phyloP scores from a whole-genome alignment of 345 rosid species.

The Reutealis trisperma region DNA sequence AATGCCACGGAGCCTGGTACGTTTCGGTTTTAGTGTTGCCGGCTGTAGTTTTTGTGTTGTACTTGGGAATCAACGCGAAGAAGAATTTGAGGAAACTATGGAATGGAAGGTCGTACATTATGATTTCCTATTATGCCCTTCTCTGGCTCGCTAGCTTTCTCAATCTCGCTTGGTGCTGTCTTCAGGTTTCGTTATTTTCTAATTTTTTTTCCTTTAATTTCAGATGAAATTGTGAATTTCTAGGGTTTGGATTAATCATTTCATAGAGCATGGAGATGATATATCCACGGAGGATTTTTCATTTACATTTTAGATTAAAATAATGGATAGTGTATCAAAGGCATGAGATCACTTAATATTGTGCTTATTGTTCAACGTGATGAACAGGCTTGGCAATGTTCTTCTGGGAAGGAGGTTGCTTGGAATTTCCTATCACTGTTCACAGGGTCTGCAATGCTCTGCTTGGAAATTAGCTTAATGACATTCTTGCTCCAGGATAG shows the following conservation, averaged over 20 bases:
- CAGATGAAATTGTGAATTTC: too few species aligned
- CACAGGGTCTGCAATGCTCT: slow-evolving; percentile 36
- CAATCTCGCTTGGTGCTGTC: slow-evolving; percentile 60
- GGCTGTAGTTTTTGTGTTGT: slow-evolving; percentile 45
- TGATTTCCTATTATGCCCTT: slow-evolving; percentile 57
- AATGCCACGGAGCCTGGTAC: slow-evolving; percentile 47
- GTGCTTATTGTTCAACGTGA: background rate
- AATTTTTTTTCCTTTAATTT: background rate
- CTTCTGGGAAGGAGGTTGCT: slow-evolving; percentile 35
- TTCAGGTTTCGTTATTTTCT: slow-evolving; percentile 39
- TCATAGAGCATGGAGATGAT: background rate
- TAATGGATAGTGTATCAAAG: background rate
- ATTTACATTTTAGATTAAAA: too few species aligned
- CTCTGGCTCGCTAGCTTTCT: slow-evolving; percentile 51
- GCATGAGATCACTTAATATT: background rate
- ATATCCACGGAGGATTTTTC: background rate
- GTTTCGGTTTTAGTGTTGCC: slow-evolving; percentile 38
- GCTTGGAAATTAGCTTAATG: slow-evolving; percentile 42
- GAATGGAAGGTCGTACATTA: slow-evolving; percentile 44
- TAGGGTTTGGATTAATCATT: background rate
- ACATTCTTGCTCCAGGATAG: slow-evolving; percentile 45
- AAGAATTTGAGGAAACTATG: slow-evolving; percentile 49
- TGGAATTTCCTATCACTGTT: slow-evolving; percentile 47
- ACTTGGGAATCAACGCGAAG: slow-evolving; percentile 52
- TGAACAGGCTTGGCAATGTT: slow-evolving; percentile 45